Conservation (phyloP, 73 alveolate genomes). For the Blepharisma stoltei region DNA sequence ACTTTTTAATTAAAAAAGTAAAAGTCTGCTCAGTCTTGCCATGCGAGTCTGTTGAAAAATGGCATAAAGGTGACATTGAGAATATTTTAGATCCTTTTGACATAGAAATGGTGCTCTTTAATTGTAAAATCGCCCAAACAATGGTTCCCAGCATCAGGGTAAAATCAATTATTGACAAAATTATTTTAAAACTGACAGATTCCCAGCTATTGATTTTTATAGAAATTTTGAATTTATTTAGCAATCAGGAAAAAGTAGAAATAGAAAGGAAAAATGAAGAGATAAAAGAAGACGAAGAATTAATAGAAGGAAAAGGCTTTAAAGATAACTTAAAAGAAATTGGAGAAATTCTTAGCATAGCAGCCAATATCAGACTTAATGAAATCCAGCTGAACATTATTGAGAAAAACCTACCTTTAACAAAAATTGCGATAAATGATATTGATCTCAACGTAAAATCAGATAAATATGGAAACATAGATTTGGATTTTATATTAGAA, state of each 20-base stretch:
- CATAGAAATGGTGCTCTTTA: neutral
- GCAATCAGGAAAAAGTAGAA: neutral
- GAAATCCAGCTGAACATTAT: neutral
- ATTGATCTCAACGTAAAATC: neutral
- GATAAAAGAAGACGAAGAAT: neutral
- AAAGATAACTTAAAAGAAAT: neutral
- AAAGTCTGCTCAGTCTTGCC: neutral
- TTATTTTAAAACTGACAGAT: neutral
- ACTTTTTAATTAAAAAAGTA: neutral
- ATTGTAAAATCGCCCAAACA: neutral
- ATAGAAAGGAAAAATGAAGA: neutral
- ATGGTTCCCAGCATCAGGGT: neutral
- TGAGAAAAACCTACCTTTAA: neutral
- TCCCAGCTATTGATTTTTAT: neutral
- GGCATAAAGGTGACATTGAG: neutral
- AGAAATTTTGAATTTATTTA: neutral
- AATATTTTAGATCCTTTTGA: neutral
- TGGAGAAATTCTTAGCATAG: neutral
- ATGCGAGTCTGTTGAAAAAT: neutral
- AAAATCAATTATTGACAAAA: neutral
- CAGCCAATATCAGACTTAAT: neutral
- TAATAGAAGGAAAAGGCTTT: neutral
- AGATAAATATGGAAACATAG: neutral
- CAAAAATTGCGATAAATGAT: neutral
- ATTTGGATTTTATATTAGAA: neutral